Evolutionary conservation across 2,329 filamentous ascomycete species (phyloP).

Genomic region (Sclerotinia glacialis): DNA sequence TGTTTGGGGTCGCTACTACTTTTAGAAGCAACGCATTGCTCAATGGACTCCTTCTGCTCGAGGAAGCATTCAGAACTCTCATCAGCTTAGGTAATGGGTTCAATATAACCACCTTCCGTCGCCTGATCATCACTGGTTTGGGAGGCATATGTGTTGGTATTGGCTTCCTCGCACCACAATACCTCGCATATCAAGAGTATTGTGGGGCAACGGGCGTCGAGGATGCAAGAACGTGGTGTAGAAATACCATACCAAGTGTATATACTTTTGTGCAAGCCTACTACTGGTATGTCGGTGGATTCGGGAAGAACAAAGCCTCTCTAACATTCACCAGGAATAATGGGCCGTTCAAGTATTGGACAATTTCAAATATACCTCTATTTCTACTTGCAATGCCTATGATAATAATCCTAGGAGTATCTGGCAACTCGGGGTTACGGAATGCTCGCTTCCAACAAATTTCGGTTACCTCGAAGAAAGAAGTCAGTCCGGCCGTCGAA

Average conservation of each 20-base stretch:
- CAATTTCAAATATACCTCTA: slow-evolving; percentile 75
- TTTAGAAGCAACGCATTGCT: slow-evolving; percentile 85
- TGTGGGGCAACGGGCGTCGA: slow-evolving; percentile 47
- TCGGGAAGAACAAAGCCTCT: background rate
- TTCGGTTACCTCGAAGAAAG: background rate
- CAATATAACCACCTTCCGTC: slow-evolving; percentile 46
- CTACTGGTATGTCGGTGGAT: slow-evolving; percentile 70
- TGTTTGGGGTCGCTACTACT: slow-evolving; percentile 69
- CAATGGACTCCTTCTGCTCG: slow-evolving; percentile 68
- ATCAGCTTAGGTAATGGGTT: slow-evolving; percentile 45
- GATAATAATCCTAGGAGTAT: slow-evolving; percentile 63
- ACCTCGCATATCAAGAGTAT: slow-evolving; percentile 69
- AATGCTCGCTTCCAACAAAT: background rate
- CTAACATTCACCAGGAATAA: slow-evolving; percentile 62
- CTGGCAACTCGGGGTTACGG: slow-evolving; percentile 49
- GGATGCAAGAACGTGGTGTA: slow-evolving; percentile 68
- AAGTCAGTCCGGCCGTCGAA: background rate
- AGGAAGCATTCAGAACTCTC: slow-evolving; percentile 55
- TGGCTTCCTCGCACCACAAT: slow-evolving; percentile 71
- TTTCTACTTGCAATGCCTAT: slow-evolving; percentile 82
- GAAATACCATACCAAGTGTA: slow-evolving; percentile 71
- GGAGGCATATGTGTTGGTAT: slow-evolving; percentile 66
- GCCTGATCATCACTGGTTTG: slow-evolving; percentile 57
- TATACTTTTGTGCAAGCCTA: slow-evolving; percentile 84
- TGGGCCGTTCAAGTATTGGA: slow-evolving; percentile 91